These are phyloP conservation scores for Penicillium sp. DNA, from an alignment of 2,329 filamentous ascomycete species.

Conservation along the genomic window DNA sequence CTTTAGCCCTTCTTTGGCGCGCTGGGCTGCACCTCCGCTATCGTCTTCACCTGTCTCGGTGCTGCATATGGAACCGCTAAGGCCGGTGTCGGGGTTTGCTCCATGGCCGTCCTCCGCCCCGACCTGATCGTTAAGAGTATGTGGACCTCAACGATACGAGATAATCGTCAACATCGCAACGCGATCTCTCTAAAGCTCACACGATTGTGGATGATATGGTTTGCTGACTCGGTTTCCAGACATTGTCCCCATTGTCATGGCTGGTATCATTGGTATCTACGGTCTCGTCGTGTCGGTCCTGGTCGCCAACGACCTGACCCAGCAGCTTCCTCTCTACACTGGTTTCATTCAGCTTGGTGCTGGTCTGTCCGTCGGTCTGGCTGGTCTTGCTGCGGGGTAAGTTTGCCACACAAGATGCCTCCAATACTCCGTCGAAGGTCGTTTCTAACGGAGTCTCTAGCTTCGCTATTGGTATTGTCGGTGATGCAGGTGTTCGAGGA, in stretches of 20 bases:
- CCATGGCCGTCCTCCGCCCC: slow-evolving; percentile 96
- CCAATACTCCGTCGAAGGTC: background rate
- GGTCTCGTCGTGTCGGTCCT: slow-evolving; percentile 83
- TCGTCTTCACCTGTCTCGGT: slow-evolving; percentile 94
- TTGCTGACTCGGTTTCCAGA: slow-evolving; percentile 53
- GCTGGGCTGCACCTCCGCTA: slow-evolving; percentile 92
- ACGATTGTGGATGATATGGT: background rate
- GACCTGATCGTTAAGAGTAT: slow-evolving; percentile 99
- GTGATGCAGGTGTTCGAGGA: slow-evolving; percentile 52
- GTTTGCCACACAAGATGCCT: slow-evolving; percentile 16
- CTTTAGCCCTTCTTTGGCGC: slow-evolving; percentile 85
- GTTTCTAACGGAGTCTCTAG: slow-evolving; percentile 34
- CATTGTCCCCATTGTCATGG: slow-evolving; percentile 99
- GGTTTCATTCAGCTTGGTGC: slow-evolving; percentile 83
- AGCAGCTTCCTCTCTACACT: slow-evolving; percentile 70
- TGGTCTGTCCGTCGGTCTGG: slow-evolving; percentile 74
- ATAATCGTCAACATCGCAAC: slow-evolving; percentile 13
- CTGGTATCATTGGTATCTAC: slow-evolving; percentile 99
- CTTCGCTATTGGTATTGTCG: slow-evolving; percentile 83
- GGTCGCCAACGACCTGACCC: slow-evolving; percentile 73
- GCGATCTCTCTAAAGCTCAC: background rate
- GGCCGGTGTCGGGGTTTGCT: slow-evolving; percentile 96
- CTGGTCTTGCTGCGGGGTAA: slow-evolving; percentile 71
- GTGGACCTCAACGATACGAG: slow-evolving; percentile 36
- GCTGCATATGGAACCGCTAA: slow-evolving; percentile 98